Evolutionary conservation across 1,284 basidiomycete genomes (phyloP).

Genomic region (Boletus smithii): DNA sequence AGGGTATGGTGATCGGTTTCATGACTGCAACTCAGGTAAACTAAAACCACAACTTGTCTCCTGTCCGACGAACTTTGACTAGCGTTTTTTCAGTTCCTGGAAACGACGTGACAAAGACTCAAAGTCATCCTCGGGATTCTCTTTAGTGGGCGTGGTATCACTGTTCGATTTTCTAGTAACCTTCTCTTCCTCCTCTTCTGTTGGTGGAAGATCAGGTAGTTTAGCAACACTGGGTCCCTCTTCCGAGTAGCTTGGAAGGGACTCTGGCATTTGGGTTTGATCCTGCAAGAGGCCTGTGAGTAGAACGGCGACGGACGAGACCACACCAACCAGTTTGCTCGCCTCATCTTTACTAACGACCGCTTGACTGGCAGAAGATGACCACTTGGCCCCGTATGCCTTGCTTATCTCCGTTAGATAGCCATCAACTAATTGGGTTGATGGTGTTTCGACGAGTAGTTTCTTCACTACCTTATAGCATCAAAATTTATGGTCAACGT

Average conservation of each 20-base stretch:
- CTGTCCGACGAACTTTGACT: slow-evolving; percentile 12
- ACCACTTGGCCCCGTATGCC: slow-evolving; percentile 80
- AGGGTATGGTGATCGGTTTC: slow-evolving; percentile 10
- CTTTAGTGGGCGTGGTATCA: slow-evolving; percentile 8
- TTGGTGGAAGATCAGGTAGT: slow-evolving; percentile 47
- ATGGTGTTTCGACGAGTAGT: slow-evolving; percentile 66
- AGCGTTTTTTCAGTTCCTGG: slow-evolving; percentile 76
- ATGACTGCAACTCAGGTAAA: background rate
- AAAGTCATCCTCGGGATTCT: slow-evolving; percentile 61
- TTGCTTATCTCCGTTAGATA: slow-evolving; percentile 86
- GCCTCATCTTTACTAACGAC: slow-evolving; percentile 17
- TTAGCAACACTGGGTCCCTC: slow-evolving; percentile 36
- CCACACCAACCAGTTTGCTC: slow-evolving; percentile 36
- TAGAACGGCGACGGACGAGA: background rate
- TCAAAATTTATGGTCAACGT: slow-evolving; percentile 2
- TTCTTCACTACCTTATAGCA: slow-evolving; percentile 64
- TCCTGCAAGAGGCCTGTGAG: slow-evolving; percentile 12
- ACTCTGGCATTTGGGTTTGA: slow-evolving; percentile 14
- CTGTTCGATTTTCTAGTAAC: slow-evolving; percentile 10
- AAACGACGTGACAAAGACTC: slow-evolving; percentile 69
- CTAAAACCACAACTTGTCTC: background rate
- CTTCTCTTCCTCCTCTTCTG: slow-evolving; percentile 38
- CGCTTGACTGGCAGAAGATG: slow-evolving; percentile 32
- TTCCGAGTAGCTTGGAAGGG: slow-evolving; percentile 32
- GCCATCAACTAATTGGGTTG: slow-evolving; percentile 75